These are phyloP conservation scores for Boletus patriciae DNA, from an alignment of 768 basidiomycete species.

Conservation along the genomic window DNA sequence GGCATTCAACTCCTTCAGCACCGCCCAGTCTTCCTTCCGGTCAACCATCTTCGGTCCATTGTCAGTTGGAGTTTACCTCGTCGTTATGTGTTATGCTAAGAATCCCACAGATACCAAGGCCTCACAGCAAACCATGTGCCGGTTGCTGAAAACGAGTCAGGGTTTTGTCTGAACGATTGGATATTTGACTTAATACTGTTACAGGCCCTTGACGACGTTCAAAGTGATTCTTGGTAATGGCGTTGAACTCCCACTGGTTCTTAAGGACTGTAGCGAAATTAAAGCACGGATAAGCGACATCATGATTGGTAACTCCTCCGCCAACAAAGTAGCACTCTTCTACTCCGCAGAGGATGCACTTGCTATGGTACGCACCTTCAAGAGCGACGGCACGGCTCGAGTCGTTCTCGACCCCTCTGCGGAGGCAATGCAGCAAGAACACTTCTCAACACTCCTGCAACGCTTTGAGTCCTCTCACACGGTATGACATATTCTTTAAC, in stretches of 20 bases:
- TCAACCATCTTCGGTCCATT: slow-evolving; percentile 70
- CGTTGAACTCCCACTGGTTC: slow-evolving; percentile 48
- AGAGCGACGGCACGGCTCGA: slow-evolving; percentile 50
- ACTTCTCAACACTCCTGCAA: slow-evolving; percentile 50
- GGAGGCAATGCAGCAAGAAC: slow-evolving; percentile 41
- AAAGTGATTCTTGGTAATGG: slow-evolving; percentile 51
- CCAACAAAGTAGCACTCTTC: slow-evolving; percentile 59
- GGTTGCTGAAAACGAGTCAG: slow-evolving; percentile 21
- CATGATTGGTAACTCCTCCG: slow-evolving; percentile 36
- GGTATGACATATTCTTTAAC: slow-evolving; percentile 37
- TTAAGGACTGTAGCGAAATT: slow-evolving; percentile 42
- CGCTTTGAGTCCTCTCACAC: slow-evolving; percentile 54
- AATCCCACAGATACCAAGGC: slow-evolving; percentile 27
- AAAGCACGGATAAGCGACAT: slow-evolving; percentile 39
- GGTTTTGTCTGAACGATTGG: background rate
- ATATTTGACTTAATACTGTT: slow-evolving; percentile 2
- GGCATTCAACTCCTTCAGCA: slow-evolving; percentile 20
- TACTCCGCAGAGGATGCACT: slow-evolving; percentile 49
- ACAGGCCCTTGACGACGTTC: slow-evolving; percentile 37
- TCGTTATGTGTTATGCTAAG: slow-evolving; percentile 4
- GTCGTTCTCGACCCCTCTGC: slow-evolving; percentile 43
- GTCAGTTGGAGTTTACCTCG: slow-evolving; percentile 39
- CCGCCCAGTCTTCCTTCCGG: slow-evolving; percentile 39
- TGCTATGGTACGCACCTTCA: slow-evolving; percentile 53
- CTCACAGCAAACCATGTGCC: slow-evolving; percentile 1